A percentile compares a stretch with the other conserved stretches of the same genome.
Conservation (phyloP, 2,329 filamentous ascomycete species). For the Ceratocystis cacaofunesta region DNA sequence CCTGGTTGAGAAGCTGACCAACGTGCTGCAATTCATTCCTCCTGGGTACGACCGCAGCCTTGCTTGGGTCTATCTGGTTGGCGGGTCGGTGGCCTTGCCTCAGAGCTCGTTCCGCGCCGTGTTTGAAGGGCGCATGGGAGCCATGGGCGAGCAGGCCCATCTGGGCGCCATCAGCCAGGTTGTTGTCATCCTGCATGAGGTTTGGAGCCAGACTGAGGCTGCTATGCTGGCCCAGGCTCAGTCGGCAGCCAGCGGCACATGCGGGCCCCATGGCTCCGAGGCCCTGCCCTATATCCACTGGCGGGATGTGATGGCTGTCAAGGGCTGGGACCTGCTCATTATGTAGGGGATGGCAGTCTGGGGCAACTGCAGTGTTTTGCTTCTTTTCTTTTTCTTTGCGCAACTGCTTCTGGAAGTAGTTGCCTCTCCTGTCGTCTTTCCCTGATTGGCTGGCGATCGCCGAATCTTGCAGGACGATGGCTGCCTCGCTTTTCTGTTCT, state of each 20-base stretch:
- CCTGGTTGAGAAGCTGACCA: constrained; percentile 63
- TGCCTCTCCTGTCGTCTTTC: background rate
- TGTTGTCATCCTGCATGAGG: constrained; percentile 60
- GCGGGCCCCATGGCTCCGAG: constrained; percentile 24
- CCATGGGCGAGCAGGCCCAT: constrained; percentile 61
- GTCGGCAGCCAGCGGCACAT: constrained; percentile 23
- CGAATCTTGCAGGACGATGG: background rate
- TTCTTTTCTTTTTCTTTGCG: constrained; percentile 18
- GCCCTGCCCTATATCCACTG: constrained; percentile 65
- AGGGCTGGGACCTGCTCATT: constrained; percentile 83
- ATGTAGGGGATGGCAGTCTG: constrained; percentile 39
- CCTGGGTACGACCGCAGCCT: constrained; percentile 80
- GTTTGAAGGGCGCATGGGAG: constrained; percentile 58
- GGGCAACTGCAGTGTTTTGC: constrained; percentile 3
- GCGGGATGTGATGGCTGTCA: constrained; percentile 84
- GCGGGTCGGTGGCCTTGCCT: constrained; percentile 61
- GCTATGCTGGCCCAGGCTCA: constrained; percentile 26
- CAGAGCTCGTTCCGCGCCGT: constrained; percentile 61
- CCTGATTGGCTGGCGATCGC: background rate
- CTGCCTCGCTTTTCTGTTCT: background rate
- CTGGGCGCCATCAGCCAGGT: constrained; percentile 80
- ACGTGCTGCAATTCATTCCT: constrained; percentile 68
- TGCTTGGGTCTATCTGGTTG: constrained; percentile 84
- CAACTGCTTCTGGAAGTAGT: background rate
- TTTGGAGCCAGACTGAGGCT: constrained; percentile 66